Evolutionary conservation across 441 rosid species (phyloP), one percentile per base, ranked within the genome.

Genomic region (Theobroma grandiflorum): DNA sequence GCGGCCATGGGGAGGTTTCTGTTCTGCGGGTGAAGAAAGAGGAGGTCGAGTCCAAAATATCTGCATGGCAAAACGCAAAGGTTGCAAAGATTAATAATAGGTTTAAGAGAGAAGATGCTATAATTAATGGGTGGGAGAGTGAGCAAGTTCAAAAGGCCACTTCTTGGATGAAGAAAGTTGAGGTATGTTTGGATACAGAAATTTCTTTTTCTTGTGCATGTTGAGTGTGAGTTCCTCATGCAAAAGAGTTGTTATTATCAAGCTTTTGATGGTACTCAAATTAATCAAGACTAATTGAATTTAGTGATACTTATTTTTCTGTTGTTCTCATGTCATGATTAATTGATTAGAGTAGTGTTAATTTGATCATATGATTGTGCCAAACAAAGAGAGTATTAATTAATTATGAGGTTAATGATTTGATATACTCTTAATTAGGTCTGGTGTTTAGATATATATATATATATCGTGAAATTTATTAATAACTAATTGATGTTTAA

Each of bases 51-150:
- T 82, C 94, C 3, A 96, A 94, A 95, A 94, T 94, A 83, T 71
- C 82, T 52, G 99, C 99, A 35, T 96, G 98, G 98, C 94, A 94
- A 81, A 96, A 92, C 81, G 96, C 95, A 0, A 92, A 96, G 84
- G 67, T 94, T 35, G 90, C 98, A 0, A 96, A 94, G 94, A 64
- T 92, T 73, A 96, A 90, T 79, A 96, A 96, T 49, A 88, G 97
- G 90, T 91, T 93, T 79, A 96, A 94, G 88, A 90, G 99, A 80
- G 96, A 96, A 81, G 98, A 96, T 68, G 98, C 99, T 2, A 64
- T 96, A 42, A 91, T 94, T 80, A 88, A 88, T 83, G 99, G 98
- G 9, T 90, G 97, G 99, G 95, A 94, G 62, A 87, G 87, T 53
- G 98, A 96, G 75, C 97, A 94, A 63, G 91, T 91, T 2, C 95